Conservation (phyloP, 106 monocot genomes). For the Amphibolis antarctica region DNA sequence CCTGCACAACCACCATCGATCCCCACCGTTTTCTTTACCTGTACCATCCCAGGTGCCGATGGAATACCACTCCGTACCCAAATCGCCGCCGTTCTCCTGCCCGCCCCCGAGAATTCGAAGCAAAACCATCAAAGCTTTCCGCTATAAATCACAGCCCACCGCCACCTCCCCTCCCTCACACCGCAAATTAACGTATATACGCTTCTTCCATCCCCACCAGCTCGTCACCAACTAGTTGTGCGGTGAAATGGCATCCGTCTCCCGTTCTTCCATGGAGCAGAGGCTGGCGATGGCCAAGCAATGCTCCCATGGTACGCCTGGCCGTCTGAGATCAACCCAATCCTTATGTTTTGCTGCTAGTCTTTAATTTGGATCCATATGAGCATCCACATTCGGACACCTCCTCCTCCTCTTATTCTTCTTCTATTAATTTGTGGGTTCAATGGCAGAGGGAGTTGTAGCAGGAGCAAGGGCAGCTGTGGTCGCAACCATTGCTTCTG, state of each 20-base stretch:
- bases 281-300: constrained; percentile 29
- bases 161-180: not conserved
- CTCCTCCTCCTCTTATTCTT: not conserved
- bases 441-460: constrained; percentile 53
- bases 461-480: constrained; percentile 84
- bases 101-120: not conserved
- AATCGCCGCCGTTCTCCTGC: too few species aligned
- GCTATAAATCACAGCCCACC: not conserved
- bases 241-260: constrained; percentile 14
- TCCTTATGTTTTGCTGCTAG: too few species aligned
- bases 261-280: constrained; percentile 17
- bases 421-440: not conserved
- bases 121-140: constrained; percentile 3
- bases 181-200: not conserved
- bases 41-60: too few species aligned
- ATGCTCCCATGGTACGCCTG: constrained; percentile 33
- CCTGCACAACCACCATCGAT: too few species aligned
- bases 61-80: too few species aligned
- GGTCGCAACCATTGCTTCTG: constrained; percentile 53
- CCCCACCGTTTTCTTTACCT: too few species aligned
- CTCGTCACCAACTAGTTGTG: too few species aligned
- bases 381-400: too few species aligned
- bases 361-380: too few species aligned
- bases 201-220: not conserved
- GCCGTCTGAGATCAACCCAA: too few species aligned